Evolutionary conservation across 805 yeast species (phyloP).

Genomic region (Wickerhamomyces canadensis): DNA sequence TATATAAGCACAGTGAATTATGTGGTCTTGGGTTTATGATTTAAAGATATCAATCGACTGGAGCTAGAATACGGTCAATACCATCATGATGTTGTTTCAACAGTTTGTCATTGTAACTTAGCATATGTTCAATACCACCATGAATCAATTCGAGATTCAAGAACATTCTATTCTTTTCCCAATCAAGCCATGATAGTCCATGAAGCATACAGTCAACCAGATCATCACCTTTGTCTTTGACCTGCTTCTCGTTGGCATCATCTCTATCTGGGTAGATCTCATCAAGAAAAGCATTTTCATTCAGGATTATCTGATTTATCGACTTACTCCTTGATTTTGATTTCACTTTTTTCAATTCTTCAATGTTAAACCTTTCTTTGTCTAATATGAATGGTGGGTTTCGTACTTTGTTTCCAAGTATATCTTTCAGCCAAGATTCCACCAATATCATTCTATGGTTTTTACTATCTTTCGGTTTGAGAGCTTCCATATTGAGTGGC

Average conservation of each 20-base stretch:
- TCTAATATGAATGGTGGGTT: slow-evolving; percentile 8
- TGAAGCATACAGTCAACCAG: slow-evolving; percentile 21
- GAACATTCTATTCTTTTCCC: slow-evolving; percentile 22
- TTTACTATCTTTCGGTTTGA: slow-evolving; percentile 11
- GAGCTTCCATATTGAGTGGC: slow-evolving; percentile 3
- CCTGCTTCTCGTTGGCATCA: slow-evolving; percentile 1
- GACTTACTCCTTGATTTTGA: slow-evolving; percentile 12
- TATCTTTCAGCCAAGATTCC: slow-evolving; percentile 15
- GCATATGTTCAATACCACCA: slow-evolving; percentile 11
- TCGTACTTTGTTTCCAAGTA: not conserved
- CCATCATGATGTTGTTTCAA: not conserved
- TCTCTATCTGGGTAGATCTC: not conserved
- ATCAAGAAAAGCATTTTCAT: not conserved
- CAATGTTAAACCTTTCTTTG: slow-evolving; percentile 6
- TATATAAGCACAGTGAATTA: no score
- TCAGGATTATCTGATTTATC: slow-evolving; percentile 13
- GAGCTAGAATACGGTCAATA: no score
- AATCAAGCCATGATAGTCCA: slow-evolving; percentile 19
- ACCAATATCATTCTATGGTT: slow-evolving; percentile 13
- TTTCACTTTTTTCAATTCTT: not conserved
- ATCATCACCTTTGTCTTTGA: slow-evolving; percentile 22
- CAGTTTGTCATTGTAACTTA: slow-evolving; percentile 14
- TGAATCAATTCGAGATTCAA: slow-evolving; percentile 16
- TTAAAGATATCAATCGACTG: no score
- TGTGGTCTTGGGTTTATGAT: no score